Percentiles rank a stretch among this genome's conserved stretches.
Evolutionary conservation across 805 yeast genomes (phyloP).

Genomic region (Lipomyces kockii): DNA sequence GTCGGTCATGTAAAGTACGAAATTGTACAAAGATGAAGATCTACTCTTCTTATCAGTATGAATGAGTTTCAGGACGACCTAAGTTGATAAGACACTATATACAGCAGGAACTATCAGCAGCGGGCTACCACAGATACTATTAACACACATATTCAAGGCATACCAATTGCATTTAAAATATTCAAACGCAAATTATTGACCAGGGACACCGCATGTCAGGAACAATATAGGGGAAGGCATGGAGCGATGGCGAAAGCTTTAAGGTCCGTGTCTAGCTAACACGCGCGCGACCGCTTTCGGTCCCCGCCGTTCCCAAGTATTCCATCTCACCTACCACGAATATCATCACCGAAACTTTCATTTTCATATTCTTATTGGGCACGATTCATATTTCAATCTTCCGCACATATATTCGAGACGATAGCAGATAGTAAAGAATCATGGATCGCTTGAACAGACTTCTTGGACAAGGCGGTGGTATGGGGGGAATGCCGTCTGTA

Average conservation of each 20-base stretch:
- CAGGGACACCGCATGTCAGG: not conserved
- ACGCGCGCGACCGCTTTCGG: no score
- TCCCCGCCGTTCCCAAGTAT: not conserved
- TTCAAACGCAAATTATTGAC: not conserved
- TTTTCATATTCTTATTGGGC: not conserved
- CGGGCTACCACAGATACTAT: not conserved
- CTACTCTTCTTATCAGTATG: not conserved
- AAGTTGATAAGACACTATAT: not conserved
- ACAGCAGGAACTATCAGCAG: not conserved
- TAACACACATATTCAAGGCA: not conserved
- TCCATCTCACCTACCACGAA: not conserved
- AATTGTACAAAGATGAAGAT: not conserved
- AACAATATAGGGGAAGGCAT: not conserved
- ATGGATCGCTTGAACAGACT: constrained; percentile 36
- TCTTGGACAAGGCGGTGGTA: constrained; percentile 27
- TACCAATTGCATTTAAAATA: not conserved
- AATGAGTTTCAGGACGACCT: not conserved
- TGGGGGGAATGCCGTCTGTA: constrained; percentile 29
- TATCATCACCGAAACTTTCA: not conserved
- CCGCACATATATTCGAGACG: not conserved
- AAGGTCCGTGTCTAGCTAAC: no score
- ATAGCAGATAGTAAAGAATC: not conserved
- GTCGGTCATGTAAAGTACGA: not conserved
- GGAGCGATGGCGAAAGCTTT: no score
- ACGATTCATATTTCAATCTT: not conserved